Evolutionary conservation across 371 early-diverging fungal genomes (phyloP).

Genomic region (Mortierella sp.): DNA sequence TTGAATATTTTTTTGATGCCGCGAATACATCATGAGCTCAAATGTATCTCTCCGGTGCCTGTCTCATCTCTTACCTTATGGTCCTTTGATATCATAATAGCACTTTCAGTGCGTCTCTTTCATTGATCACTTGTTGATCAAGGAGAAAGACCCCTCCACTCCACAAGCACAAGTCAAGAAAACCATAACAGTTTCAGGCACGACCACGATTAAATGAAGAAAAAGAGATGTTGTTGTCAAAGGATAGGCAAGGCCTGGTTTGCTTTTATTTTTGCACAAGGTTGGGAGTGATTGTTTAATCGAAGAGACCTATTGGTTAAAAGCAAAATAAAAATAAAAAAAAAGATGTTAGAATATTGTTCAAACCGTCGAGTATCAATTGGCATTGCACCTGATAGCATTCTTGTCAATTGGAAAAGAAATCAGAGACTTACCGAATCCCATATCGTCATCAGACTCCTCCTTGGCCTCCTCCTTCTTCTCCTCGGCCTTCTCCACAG

Average conservation of each 20-base stretch:
- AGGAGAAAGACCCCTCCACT: background rate
- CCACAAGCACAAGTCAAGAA: background rate
- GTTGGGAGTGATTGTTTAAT: conserved; percentile 29
- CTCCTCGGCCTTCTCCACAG: conserved; percentile 72
- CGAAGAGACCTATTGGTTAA: conserved; percentile 22
- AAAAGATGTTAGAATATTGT: background rate
- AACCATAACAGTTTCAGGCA: background rate
- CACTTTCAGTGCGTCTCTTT: background rate
- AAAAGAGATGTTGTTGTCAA: conserved; percentile 2
- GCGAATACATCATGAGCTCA: background rate
- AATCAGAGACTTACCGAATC: conserved; percentile 75
- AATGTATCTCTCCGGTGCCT: background rate
- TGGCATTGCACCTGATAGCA: background rate
- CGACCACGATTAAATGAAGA: background rate
- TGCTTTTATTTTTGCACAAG: conserved; percentile 29
- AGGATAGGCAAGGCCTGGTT: conserved; percentile 21
- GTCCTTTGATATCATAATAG: background rate
- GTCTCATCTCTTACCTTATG: background rate
- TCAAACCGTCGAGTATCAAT: too few relatives aligned
- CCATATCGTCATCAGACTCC: conserved; percentile 96
- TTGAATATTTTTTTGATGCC: background rate
- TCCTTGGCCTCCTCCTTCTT: conserved; percentile 86
- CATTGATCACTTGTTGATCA: background rate
- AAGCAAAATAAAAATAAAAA: background rate
- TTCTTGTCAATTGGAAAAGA: background rate